These are phyloP conservation scores for Geosmithia flava DNA, from an alignment of 2,329 filamentous ascomycete genomes.

Conservation along the genomic window DNA sequence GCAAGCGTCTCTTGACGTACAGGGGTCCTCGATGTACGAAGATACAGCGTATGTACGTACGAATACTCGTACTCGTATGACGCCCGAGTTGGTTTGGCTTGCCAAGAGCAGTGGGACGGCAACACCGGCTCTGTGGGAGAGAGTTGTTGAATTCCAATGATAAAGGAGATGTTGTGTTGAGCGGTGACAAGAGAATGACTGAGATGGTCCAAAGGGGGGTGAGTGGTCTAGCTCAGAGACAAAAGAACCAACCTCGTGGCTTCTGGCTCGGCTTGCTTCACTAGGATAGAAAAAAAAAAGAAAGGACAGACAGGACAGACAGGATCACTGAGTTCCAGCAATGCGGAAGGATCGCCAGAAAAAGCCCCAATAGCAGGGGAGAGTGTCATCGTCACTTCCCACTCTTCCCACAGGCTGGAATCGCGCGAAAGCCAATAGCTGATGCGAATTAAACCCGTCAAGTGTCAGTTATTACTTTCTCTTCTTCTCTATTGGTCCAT, in stretches of 20 bases:
- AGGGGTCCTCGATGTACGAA: background rate
- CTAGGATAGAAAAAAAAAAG: background rate
- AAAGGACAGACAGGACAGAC: background rate
- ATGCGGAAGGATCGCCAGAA: background rate
- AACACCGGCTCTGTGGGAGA: background rate
- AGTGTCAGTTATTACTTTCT: slow-evolving; percentile 4
- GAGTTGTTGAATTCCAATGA: no score
- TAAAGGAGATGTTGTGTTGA: no score
- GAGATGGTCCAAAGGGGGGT: no score
- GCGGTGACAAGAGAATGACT: no score
- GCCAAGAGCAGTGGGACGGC: background rate
- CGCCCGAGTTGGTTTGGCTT: background rate
- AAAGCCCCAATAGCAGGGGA: background rate
- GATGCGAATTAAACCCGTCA: slow-evolving; percentile 1
- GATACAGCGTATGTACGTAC: background rate
- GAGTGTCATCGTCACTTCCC: slow-evolving; percentile 2
- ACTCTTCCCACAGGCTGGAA: slow-evolving; percentile 1
- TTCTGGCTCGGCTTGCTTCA: background rate
- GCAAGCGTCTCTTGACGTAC: background rate
- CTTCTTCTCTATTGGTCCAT: slow-evolving; percentile 1
- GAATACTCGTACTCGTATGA: background rate
- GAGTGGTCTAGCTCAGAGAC: background rate
- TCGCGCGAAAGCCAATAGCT: background rate
- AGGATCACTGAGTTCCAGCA: background rate
- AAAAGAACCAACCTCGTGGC: background rate